A percentile compares a stretch with the other conserved stretches of the same genome.
Conservation (phyloP, 202 grass and related monocot genomes). For the Hordeum pubiflorum region DNA sequence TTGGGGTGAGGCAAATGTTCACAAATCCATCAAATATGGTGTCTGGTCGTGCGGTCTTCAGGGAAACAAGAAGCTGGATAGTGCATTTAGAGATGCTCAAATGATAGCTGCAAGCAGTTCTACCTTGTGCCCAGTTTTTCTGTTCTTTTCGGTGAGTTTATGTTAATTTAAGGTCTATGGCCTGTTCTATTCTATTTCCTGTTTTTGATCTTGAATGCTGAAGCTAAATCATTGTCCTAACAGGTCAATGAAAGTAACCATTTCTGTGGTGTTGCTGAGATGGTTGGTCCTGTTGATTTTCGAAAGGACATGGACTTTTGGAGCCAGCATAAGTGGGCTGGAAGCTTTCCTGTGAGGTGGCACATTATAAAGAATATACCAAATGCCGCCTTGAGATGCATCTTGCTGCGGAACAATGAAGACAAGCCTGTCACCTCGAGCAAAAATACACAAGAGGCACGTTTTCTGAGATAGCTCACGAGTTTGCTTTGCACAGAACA, state of each 20-base stretch:
- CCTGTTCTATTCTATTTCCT: slow-evolving; percentile 11
- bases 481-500: background rate
- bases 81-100: slow-evolving; percentile 59
- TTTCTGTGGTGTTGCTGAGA: slow-evolving; percentile 92
- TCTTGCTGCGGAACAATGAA: slow-evolving; percentile 72
- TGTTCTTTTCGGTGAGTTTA: slow-evolving; percentile 85
- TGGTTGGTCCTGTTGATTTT: slow-evolving; percentile 74
- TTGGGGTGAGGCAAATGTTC: slow-evolving; percentile 55
- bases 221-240: slow-evolving; percentile 13
- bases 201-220: slow-evolving; percentile 20
- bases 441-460: slow-evolving; percentile 83
- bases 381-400: slow-evolving; percentile 39
- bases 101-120: slow-evolving; percentile 32
- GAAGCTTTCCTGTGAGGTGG: slow-evolving; percentile 76
- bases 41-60: slow-evolving; percentile 54
- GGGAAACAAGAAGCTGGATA: slow-evolving; percentile 62
- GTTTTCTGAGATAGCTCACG: slow-evolving; percentile 12
- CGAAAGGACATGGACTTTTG: slow-evolving; percentile 72
- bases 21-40: slow-evolving; percentile 90
- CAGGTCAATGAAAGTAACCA: slow-evolving; percentile 66
- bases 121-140: slow-evolving; percentile 58
- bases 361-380: slow-evolving; percentile 80
- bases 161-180: slow-evolving; percentile 20
- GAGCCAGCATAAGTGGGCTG: slow-evolving; percentile 55
- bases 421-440: slow-evolving; percentile 61